Evolutionary conservation across 73 alveolate genomes (phyloP).

Genomic region (Paramecium sonneborni): DNA sequence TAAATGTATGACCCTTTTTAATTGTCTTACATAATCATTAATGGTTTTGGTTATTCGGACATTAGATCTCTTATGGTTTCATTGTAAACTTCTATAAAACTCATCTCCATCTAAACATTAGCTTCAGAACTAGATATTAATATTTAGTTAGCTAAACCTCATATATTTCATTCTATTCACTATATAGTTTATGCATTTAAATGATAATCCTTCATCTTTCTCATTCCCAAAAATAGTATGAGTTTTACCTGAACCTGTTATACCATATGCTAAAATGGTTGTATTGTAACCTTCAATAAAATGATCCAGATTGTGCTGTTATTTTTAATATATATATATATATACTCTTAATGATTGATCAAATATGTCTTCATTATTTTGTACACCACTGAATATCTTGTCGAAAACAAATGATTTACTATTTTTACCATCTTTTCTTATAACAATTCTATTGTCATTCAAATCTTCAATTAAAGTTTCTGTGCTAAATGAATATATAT

Average conservation of each 20-base stretch:
- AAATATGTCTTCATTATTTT: constrained; percentile 21
- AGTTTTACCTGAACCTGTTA: constrained; percentile 75
- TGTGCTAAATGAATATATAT: not conserved
- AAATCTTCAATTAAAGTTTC: constrained; percentile 25
- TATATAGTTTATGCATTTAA: constrained; percentile 21
- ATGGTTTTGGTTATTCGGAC: constrained; percentile 69
- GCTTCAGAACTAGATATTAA: constrained; percentile 8
- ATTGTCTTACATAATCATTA: constrained; percentile 83
- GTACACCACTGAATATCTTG: not conserved
- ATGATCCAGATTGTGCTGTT: constrained; percentile 60
- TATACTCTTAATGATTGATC: constrained; percentile 32
- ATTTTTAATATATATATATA: not conserved
- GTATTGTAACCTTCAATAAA: constrained; percentile 67
- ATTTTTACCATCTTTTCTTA: not conserved
- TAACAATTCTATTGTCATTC: not conserved
- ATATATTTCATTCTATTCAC: not conserved
- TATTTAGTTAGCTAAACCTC: not conserved
- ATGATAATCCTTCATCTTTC: constrained; percentile 60
- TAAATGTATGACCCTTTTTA: constrained; percentile 75
- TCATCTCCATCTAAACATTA: constrained; percentile 58
- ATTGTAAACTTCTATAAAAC: constrained; percentile 80
- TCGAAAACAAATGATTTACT: constrained; percentile 2
- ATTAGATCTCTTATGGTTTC: constrained; percentile 68
- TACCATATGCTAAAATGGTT: constrained; percentile 69
- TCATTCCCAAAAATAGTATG: constrained; percentile 75